Conservation (phyloP, 1,284 basidiomycete species). For the Trichosporon inkin region DNA sequence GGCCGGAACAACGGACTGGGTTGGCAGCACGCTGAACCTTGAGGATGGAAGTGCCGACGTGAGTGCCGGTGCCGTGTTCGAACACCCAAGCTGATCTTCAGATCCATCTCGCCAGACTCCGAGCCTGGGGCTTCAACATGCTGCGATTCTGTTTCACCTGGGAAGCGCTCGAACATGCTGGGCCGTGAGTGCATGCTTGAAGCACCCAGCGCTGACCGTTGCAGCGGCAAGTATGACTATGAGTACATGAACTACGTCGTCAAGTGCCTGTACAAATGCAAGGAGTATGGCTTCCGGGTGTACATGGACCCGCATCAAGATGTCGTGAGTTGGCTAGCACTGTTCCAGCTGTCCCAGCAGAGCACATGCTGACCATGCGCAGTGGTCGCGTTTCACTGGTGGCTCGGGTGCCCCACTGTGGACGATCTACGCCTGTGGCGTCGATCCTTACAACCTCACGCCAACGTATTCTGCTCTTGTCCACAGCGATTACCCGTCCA, state of each 20-base stretch:
- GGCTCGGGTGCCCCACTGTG: conserved; percentile 95
- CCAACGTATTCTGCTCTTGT: conserved; percentile 79
- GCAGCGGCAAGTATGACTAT: conserved; percentile 80
- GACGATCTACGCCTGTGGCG: conserved; percentile 87
- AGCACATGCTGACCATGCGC: conserved; percentile 4
- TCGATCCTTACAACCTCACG: conserved; percentile 79
- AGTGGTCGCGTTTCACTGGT: conserved; percentile 97
- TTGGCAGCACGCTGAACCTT: conserved; percentile 72
- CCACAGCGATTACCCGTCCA: conserved; percentile 77
- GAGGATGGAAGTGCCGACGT: conserved; percentile 51
- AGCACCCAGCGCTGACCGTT: not conserved
- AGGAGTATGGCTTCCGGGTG: conserved; percentile 88
- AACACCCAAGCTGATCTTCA: conserved; percentile 53
- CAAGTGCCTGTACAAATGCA: conserved; percentile 79
- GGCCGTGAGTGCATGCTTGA: conserved; percentile 67
- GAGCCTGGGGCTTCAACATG: conserved; percentile 92
- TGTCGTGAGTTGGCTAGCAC: conserved; percentile 61
- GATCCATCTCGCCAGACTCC: conserved; percentile 77
- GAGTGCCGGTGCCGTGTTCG: conserved; percentile 8
- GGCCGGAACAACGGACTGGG: conserved; percentile 60
- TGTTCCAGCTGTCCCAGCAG: not conserved
- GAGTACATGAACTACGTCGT: conserved; percentile 92
- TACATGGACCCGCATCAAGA: conserved; percentile 98
- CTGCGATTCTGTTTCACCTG: conserved; percentile 89
- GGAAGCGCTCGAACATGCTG: conserved; percentile 89